Evolutionary conservation across 805 yeast species (phyloP).

Genomic region (Ogataea populi-albae): DNA sequence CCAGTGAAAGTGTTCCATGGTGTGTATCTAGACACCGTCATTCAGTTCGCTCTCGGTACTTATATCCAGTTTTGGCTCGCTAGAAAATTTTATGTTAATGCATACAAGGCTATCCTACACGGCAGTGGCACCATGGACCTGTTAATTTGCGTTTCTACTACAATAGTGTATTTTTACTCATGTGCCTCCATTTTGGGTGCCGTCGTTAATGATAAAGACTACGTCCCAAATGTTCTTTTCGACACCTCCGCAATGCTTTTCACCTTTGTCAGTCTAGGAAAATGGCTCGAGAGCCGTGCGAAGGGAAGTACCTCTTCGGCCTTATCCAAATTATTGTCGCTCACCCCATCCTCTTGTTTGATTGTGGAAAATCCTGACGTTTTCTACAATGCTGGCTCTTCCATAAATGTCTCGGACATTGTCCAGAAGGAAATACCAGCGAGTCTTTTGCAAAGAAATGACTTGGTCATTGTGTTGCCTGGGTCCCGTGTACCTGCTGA

Average conservation of each 20-base stretch:
- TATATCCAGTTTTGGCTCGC: constrained; percentile 72
- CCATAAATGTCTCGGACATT: constrained; percentile 21
- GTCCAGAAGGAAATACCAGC: constrained; percentile 55
- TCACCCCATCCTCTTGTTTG: constrained; percentile 75
- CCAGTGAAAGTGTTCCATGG: constrained; percentile 45
- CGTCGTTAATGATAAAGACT: constrained; percentile 39
- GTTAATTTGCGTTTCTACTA: constrained; percentile 76
- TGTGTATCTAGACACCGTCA: constrained; percentile 56
- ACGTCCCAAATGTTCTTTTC: constrained; percentile 70
- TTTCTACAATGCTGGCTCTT: constrained; percentile 5
- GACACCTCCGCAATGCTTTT: constrained; percentile 87
- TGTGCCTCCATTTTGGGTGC: constrained; percentile 54
- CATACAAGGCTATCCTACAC: constrained; percentile 63
- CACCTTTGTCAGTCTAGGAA: constrained; percentile 82
- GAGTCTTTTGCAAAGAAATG: constrained; percentile 74
- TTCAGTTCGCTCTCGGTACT: constrained; percentile 56
- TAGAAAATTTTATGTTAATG: constrained; percentile 57
- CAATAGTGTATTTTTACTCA: constrained; percentile 75
- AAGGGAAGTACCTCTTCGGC: constrained; percentile 93
- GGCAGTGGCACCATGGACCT: constrained; percentile 90
- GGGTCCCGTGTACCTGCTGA: constrained; percentile 93
- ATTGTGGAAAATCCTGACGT: constrained; percentile 47
- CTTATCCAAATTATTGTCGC: constrained; percentile 70
- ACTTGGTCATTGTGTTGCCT: constrained; percentile 73
- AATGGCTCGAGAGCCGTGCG: constrained; percentile 87